phyloP scores from a whole-genome alignment of 78 protist species.

The Emiliania huxleyi region DNA sequence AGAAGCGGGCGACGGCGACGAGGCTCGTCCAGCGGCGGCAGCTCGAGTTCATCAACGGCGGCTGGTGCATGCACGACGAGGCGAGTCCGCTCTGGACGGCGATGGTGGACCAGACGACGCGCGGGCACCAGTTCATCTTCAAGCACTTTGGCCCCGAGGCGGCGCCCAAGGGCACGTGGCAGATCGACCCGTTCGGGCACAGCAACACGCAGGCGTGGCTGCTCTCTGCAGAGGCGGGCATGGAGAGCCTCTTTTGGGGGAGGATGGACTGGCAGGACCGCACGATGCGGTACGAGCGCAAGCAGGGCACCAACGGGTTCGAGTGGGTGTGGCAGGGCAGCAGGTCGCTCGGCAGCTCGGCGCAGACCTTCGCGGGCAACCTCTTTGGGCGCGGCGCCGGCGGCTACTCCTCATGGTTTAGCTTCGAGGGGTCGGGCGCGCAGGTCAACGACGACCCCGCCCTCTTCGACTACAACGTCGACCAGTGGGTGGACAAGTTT shows the following conservation, averaged over 20 bases:
- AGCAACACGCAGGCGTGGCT: slow-evolving; percentile 53
- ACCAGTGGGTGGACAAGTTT: slow-evolving; percentile 27
- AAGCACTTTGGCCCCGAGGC: slow-evolving; percentile 53
- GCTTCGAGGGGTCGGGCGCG: too few relatives aligned
- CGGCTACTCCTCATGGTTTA: too few relatives aligned
- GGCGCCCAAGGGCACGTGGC: slow-evolving; percentile 54
- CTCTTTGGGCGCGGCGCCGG: too few relatives aligned
- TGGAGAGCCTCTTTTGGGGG: slow-evolving; percentile 77
- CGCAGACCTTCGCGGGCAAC: too few relatives aligned
- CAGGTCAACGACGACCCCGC: slow-evolving; percentile 58
- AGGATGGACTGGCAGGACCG: slow-evolving; percentile 81
- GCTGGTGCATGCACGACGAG: slow-evolving; percentile 91
- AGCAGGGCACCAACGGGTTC: too few relatives aligned
- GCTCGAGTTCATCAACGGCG: slow-evolving; percentile 82
- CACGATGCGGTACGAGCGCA: not conserved
- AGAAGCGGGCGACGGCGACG: slow-evolving; percentile 2
- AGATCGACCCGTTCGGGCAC: slow-evolving; percentile 92
- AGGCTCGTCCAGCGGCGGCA: slow-evolving; percentile 69
- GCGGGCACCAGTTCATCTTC: slow-evolving; percentile 60
- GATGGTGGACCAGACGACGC: slow-evolving; percentile 40
- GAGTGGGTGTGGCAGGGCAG: too few relatives aligned
- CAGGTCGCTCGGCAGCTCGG: too few relatives aligned
- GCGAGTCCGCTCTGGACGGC: slow-evolving; percentile 79
- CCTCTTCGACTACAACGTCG: slow-evolving; percentile 36
- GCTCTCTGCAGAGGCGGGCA: slow-evolving; percentile 75